Evolutionary conservation across 2,329 filamentous ascomycete genomes (phyloP), one percentile per base, ranked within the genome.

Genomic region (Rutstroemia sydowiana): DNA sequence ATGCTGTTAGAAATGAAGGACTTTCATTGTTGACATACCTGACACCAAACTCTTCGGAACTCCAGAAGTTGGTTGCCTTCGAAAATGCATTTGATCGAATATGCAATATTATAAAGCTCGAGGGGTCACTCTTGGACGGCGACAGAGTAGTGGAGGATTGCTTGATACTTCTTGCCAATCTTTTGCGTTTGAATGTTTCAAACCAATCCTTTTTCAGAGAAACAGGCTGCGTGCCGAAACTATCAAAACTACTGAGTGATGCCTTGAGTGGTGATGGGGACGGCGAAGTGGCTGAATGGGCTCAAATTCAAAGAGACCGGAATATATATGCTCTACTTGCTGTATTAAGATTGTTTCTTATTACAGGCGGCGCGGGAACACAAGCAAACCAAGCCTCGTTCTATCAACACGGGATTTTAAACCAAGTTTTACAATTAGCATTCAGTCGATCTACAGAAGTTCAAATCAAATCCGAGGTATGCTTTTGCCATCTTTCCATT

Each of bases 141-240:
- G 89, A 88, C 39, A 85, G 92, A 55, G 80, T 88, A 11, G 87
- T 96, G 3, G 92, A 97, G 68, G 93, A 98, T 68, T 96, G 91
- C 61, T 74, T 98, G 18, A 92, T 93, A 52, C 75, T 98, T 48
- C 74, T 97, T 45, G 89, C 90, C 39, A 97, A 97, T 66, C 78
- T 98, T 11, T 74, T 98, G 26, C 82, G 86, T 31, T 79, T 90
- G 61, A 97, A 97, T 65, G 74, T 84, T 1, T 93, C 91, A 2
- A 98, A 98, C 64, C 93, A 98, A 68, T 88, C 89, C 10, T 83
- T 92, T 51, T 97, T 98, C 68, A 81, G 92, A 52, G 93, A 98
- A 67, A 92, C 88, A 41, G 90, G 89, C 1, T 91, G 85, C 63
- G 82, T 95, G 13, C 76, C 79, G 20, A 84, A 83, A 59, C 73